Evolutionary conservation across 352 stramenopile genomes (phyloP), one percentile per base, ranked within the genome.

Genomic region (Pythium rhizo-oryzae): DNA sequence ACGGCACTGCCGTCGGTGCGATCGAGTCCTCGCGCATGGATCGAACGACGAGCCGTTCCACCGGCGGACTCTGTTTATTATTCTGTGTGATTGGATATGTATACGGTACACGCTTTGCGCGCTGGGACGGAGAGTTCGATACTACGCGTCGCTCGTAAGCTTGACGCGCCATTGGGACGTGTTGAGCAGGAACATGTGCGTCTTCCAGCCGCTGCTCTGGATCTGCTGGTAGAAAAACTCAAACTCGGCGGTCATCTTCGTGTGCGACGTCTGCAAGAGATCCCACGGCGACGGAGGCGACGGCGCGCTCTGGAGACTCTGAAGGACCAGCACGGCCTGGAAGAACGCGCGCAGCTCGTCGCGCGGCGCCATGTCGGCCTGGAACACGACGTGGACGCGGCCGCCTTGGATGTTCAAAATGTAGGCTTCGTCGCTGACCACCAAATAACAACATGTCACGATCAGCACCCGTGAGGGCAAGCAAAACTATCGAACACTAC

Each of bases 271-370:
- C 60, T 85, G 73, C 15, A 90, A 72, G 30, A 89, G 62, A 3
- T 71, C 56, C 5, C 54, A 54, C 51, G 74, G 8, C 30, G 51
- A 24, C 8, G 59, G 47, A 12, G 60, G 49, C 5, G 19, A 24
- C 0, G 71, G n/a, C 16, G 67, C 60, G 1, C 54, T 67, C 2
- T 60, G 62, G 43, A 87, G 72, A 24, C 75, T 71, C 50, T 91
- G 58, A 0, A 91, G 69, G 18, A 91, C 66, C 24, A 90, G 62
- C 2, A 91, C 71, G 15, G 80, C 85, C 59, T 93, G 83, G 67
- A 86, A 92, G 57, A 85, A 93, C 2, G 81, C 85, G 5, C 83
- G 83, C n/a, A 93, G 62, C 62, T 93, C 83, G 59, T 92, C 85
- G 47, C 72, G 75, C 1, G 83, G 75, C 41, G 80, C 79, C 18